These are phyloP conservation scores for Solanum hybrid DNA, from an alignment of 305 asterid species.

Conservation along the genomic window DNA sequence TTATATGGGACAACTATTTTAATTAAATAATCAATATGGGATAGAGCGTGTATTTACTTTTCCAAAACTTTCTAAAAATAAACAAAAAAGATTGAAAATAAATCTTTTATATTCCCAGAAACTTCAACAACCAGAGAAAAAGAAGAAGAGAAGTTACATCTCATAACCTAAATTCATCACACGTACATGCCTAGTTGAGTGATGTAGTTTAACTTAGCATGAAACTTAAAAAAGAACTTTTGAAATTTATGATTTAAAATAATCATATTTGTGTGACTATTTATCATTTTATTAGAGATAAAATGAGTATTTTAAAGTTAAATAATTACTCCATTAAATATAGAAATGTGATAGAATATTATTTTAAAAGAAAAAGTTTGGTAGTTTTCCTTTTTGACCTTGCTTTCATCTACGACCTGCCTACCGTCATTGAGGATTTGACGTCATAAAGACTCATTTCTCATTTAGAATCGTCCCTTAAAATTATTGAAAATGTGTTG, in stretches of 20 bases:
- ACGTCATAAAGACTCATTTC: neutral
- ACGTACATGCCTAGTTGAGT: neutral
- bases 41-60: neutral
- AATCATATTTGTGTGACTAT: too few relatives aligned
- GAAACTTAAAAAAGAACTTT: too few relatives aligned
- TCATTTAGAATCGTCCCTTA: neutral
- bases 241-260: too few relatives aligned
- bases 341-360: neutral
- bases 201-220: neutral
- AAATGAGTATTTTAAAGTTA: too few relatives aligned
- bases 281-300: too few relatives aligned
- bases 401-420: neutral
- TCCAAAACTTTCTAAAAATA: neutral
- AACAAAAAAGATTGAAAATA: neutral
- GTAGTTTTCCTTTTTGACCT: neutral
- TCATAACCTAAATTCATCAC: neutral
- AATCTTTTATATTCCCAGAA: neutral
- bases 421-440: neutral
- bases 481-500: neutral
- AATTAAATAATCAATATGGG: neutral
- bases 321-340: too few relatives aligned
- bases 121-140: neutral
- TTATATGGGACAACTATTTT: too few relatives aligned
- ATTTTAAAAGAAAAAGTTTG: neutral
- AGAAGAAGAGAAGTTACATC: neutral